Percentiles rank a stretch among this genome's conserved stretches.
These are phyloP conservation scores for Diaporthe citri DNA, from an alignment of 2,329 filamentous ascomycete genomes.

Conservation along the genomic window DNA sequence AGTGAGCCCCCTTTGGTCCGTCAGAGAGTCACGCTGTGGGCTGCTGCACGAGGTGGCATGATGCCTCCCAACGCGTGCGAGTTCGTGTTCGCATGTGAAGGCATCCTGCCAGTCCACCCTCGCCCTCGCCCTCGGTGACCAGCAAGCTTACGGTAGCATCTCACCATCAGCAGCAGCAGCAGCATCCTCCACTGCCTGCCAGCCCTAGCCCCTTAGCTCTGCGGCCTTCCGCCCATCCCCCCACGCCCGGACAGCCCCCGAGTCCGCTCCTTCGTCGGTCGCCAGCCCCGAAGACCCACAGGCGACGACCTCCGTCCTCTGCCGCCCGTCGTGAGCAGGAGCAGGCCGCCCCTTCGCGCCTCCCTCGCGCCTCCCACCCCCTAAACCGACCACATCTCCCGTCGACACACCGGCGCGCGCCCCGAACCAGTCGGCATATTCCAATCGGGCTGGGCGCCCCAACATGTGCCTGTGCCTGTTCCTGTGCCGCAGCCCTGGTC, in stretches of 20 bases:
- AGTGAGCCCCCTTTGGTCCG: conserved; percentile 10
- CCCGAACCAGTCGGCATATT: conserved; percentile 41
- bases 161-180: conserved; percentile 26
- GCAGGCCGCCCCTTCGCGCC: conserved; percentile 41
- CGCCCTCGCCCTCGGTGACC: conserved; percentile 3
- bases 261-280: conserved; percentile 35
- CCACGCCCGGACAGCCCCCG: conserved; percentile 34
- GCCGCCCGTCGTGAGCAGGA: conserved; percentile 43
- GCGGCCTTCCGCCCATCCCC: conserved; percentile 33
- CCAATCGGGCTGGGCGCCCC: conserved; percentile 22
- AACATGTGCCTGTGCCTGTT: conserved; percentile 35
- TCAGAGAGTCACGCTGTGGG: neutral
- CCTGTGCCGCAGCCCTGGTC: conserved; percentile 55
- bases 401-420: conserved; percentile 56
- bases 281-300: conserved; percentile 38
- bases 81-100: conserved; percentile 26
- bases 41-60: conserved; percentile 19
- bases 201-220: conserved; percentile 33
- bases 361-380: conserved; percentile 61
- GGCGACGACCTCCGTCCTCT: conserved; percentile 25
- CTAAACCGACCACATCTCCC: conserved; percentile 67
- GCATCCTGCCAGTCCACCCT: conserved; percentile 18
- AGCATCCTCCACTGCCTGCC: conserved; percentile 15
- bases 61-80: conserved; percentile 22
- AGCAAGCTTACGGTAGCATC: conserved; percentile 38